phyloP scores from a whole-genome alignment of 768 basidiomycete genomes.

The Lentinula aciculospora region DNA sequence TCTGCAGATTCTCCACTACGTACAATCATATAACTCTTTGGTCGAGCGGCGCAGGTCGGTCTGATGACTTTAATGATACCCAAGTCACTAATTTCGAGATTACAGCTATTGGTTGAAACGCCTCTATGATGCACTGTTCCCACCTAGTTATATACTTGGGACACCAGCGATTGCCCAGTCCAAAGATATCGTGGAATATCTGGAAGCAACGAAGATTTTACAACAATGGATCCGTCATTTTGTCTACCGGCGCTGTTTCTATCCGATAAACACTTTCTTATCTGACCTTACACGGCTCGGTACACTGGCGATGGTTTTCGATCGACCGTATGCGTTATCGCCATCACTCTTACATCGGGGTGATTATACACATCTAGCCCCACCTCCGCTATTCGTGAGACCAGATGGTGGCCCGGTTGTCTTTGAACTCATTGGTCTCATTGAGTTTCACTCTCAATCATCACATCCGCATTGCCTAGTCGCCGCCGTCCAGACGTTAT shows the following conservation, averaged over 20 bases:
- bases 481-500: not conserved
- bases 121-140: slow-evolving; percentile 46
- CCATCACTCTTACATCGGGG: slow-evolving; percentile 31
- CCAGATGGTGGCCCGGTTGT: slow-evolving; percentile 10
- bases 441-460: not conserved
- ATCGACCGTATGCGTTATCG: slow-evolving; percentile 16
- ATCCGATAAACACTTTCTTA: slow-evolving; percentile 24
- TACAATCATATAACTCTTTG: not conserved
- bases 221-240: slow-evolving; percentile 40
- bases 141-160: slow-evolving; percentile 42
- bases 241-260: slow-evolving; percentile 26
- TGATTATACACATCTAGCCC: slow-evolving; percentile 16
- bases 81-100: not conserved
- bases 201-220: slow-evolving; percentile 28
- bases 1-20: slow-evolving; percentile 20
- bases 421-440: slow-evolving; percentile 16
- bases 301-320: slow-evolving; percentile 32
- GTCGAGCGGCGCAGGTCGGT: not conserved
- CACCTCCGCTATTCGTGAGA: slow-evolving; percentile 13
- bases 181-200: slow-evolving; percentile 31
- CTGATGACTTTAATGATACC: not conserved
- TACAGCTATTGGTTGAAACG: slow-evolving; percentile 38
- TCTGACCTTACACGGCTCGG: slow-evolving; percentile 32
- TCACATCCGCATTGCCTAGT: not conserved
- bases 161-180: slow-evolving; percentile 28